Evolutionary conservation across 1,139 yeast genomes (phyloP), one percentile per base, ranked within the genome.

Genomic region (Spencermartinsiella ligniputridi): DNA sequence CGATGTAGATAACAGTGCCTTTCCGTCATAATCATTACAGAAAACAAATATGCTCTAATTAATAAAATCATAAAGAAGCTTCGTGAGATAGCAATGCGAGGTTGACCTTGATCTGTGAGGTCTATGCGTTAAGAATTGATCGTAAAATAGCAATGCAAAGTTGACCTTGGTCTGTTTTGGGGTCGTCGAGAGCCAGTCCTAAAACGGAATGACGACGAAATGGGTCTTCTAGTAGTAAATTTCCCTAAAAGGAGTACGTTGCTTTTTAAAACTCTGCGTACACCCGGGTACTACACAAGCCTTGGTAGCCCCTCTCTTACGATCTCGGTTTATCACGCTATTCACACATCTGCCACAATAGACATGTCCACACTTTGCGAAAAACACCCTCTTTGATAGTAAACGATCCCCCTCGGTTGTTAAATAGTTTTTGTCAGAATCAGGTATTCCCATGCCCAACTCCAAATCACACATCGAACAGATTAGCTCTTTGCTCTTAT

Each of bases 341-440:
- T 76, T 77, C 16, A 83, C 85, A 66, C 96, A 89, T 42, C 92
- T 66, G 1, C 96, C 96, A 63, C 97, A 89, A 60, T 78, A 89
- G 1, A 82, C 75, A 66, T 89, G 97, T 0, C 96, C 96, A 68
- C 97, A 89, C 11, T 61, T 58, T 0, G 90, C 75, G 22, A 76
- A 74, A 59, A 83, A 88, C 3, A 84, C 76, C 49, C 92, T 72
- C 56, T 74, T 79, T 1, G 92, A 81, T 27, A 86, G 67, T 42
- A 76, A 82, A 27, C 68, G 60, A 56, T 86, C 95, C 1, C 70
- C 70, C 6, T 69, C 72, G 0, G 83, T 73, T 12, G 81, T 49
- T 1, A 46, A 46, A 9, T 55, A 51, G 17, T 56, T 61, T n/a
- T 47, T 24, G 64, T 3, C 44, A 15, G 29, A 35, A n/a, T 50